These are phyloP conservation scores for Boletus huronensis DNA, from an alignment of 768 basidiomycete species.

Conservation along the genomic window DNA sequence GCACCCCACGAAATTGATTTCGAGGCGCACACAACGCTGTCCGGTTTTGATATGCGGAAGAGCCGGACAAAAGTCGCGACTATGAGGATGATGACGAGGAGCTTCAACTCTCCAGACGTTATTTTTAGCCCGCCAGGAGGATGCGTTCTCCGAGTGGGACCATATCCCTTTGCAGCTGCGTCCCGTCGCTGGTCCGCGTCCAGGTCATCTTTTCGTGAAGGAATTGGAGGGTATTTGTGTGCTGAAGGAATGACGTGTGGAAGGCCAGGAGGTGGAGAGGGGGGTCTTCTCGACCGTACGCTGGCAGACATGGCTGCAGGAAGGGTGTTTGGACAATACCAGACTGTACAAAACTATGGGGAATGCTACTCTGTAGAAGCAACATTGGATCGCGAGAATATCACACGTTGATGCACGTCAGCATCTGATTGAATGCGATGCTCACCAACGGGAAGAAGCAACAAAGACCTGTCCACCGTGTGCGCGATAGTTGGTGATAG, in stretches of 20 bases:
- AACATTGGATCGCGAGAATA: too few relatives aligned
- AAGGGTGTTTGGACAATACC: constrained; percentile 16
- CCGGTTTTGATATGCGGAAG: constrained; percentile 80
- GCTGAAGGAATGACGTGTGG: constrained; percentile 31
- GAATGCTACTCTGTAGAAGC: not conserved
- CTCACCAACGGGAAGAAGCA: not conserved
- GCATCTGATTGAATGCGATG: too few relatives aligned
- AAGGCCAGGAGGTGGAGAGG: constrained; percentile 59
- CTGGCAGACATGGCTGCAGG: constrained; percentile 36
- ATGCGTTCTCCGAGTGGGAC: constrained; percentile 45
- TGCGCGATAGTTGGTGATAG: not conserved
- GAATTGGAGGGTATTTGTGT: constrained; percentile 58
- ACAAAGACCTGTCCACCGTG: not conserved
- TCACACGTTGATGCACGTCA: not conserved
- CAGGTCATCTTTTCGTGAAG: constrained; percentile 54
- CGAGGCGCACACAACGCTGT: constrained; percentile 83
- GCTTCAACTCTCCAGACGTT: constrained; percentile 71
- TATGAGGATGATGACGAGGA: constrained; percentile 61
- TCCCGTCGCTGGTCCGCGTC: constrained; percentile 71
- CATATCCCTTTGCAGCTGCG: constrained; percentile 63
- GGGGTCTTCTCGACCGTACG: constrained; percentile 65
- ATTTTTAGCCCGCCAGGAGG: constrained; percentile 62
- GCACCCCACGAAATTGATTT: not conserved
- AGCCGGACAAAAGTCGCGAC: constrained; percentile 80
- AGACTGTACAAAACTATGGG: constrained; percentile 21